phyloP scores from a whole-genome alignment of 202 grass and related monocot species.

The Schoenoplectus tabernaemontani region DNA sequence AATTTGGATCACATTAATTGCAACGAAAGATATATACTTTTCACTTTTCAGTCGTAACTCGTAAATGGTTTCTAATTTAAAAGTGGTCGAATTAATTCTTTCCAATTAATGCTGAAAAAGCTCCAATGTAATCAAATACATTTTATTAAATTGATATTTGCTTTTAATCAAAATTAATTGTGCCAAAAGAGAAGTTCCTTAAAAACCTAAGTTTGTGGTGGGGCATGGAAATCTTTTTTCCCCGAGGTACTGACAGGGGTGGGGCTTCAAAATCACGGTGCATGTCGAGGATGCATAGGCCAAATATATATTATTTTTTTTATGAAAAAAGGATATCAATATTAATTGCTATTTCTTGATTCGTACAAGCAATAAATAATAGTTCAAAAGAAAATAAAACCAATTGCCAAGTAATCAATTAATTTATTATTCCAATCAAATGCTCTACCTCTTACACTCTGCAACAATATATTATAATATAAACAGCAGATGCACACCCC shows the following conservation, averaged over 20 bases:
- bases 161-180: too few relatives aligned
- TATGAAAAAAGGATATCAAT: neutral
- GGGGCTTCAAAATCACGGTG: neutral
- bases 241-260: neutral
- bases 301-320: neutral
- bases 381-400: neutral
- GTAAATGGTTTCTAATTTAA: too few relatives aligned
- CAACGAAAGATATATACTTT: too few relatives aligned
- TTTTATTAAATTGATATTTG: too few relatives aligned
- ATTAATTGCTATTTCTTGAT: neutral
- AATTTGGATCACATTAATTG: too few relatives aligned
- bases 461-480: neutral
- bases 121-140: too few relatives aligned
- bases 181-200: too few relatives aligned
- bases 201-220: too few relatives aligned
- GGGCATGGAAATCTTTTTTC: too few relatives aligned
- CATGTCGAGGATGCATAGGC: neutral
- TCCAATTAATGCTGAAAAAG: too few relatives aligned
- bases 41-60: too few relatives aligned
- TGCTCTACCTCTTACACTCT: neutral
- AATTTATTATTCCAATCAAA: conserved; percentile 1
- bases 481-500: neutral
- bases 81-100: too few relatives aligned
- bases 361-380: neutral
- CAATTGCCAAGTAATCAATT: neutral